Conservation (phyloP, 208 protist genomes). For the Leishmania major region DNA sequence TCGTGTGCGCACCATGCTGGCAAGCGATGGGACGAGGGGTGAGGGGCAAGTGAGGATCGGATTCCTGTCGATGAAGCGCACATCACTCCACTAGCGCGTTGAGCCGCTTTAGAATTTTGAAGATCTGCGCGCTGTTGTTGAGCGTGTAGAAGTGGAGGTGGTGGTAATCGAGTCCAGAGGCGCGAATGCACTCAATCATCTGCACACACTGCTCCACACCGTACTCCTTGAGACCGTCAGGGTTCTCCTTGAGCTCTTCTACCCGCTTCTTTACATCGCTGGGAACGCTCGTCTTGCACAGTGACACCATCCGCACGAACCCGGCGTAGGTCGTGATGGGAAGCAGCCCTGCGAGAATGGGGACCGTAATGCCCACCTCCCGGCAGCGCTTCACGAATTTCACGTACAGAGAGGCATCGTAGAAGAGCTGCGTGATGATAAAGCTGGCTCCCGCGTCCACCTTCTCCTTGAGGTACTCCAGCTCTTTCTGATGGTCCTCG, state of each 20-base stretch:
- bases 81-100: constrained; percentile 38
- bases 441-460: constrained; percentile 96
- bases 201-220: constrained; percentile 57
- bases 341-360: constrained; percentile 95
- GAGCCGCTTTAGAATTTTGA: constrained; percentile 48
- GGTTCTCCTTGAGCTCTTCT: constrained; percentile 67
- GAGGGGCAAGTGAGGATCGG: background rate
- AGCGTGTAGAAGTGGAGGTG: constrained; percentile 86
- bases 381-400: constrained; percentile 90
- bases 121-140: constrained; percentile 44
- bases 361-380: constrained; percentile 89
- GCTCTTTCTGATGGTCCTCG: constrained; percentile 73
- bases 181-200: constrained; percentile 65
- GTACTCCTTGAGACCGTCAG: constrained; percentile 56
- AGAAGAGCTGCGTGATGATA: constrained; percentile 98
- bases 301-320: constrained; percentile 66
- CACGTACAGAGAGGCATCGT: constrained; percentile 92
- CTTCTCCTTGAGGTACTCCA: constrained; percentile 95
- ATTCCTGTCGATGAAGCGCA: background rate
- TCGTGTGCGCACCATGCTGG: background rate
- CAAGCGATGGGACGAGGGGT: background rate
- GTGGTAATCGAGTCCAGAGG: constrained; percentile 53
- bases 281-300: constrained; percentile 77
- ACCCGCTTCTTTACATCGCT: constrained; percentile 47
- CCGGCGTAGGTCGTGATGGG: constrained; percentile 85